Evolutionary conservation across 352 stramenopile genomes (phyloP), one percentile per base, ranked within the genome.

Genomic region (Globisporangium alternatum): DNA sequence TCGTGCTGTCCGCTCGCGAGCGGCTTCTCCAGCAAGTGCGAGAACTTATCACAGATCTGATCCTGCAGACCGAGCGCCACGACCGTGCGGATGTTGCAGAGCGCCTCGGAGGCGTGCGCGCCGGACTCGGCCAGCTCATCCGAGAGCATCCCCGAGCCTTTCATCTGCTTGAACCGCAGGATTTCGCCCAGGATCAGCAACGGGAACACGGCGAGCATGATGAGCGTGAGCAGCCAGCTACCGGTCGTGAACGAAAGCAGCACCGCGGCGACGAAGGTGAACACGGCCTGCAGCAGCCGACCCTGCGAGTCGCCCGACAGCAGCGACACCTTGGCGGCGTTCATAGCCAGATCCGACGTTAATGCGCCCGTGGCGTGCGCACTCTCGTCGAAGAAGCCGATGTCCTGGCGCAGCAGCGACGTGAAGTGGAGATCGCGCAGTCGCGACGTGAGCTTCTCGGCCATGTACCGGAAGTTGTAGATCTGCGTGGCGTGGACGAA

Each of bases 311-410:
- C 73, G 2, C 76, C 77, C 7, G 78, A 68, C n/a, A 70, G 55
- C 12, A 80, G 60, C 1, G 79, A 69, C 19, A 82, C 75, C n/a
- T 67, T 80, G 0, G 86, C 57, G 0, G 77, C 74, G 15, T 93
- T 76, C 15, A 75, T 73, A 6, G 83, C 69, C 5, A 91, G 69
- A 5, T 74, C 76, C 2, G 88, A 72, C 9, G 87, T 80, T 13
- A 94, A 47, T 3, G 65, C 68, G 10, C 86, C 81, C 0, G 82
- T 62, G 0, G 72, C 70, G 60, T 96, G 70, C 22, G 75, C 41
- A 9, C 73, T 65, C 0, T 66, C 62, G 56, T 96, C 88, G 44
- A 96, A 96, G 66, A 87, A 97, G 0, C 71, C 62, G 49, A 95
- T 64, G 10, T 76, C 68, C 41, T 88, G 79, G 3, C 69, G 73